Base-by-base conservation (phyloP, 169 alveolate species). In the Amoebophrya sp. region DNA sequence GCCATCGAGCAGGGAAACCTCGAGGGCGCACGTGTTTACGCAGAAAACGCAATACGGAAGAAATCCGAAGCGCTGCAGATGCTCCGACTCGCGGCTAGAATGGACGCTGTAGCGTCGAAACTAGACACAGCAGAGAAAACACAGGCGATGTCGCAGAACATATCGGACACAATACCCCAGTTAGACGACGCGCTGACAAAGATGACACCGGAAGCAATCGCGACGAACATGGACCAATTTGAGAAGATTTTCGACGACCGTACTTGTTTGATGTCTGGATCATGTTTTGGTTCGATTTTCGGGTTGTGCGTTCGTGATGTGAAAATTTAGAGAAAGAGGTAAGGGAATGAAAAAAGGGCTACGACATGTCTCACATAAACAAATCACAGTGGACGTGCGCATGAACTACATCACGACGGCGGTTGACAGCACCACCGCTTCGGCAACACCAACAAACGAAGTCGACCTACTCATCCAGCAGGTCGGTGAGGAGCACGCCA, bases 211-310 rank as follows among this genome's bases (percentile, higher is more conserved):
- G 83, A 66, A 25, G 35, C 7, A 66, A 66, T 66, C 35, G 83
- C 83, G 38, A 66, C 83, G 83, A n/a, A 66, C 83, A 66, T 66
- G 83, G 83, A 66, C 83, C 1, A 25, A 66, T 66, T 66, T 25
- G 83, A 66, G 83, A 66, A 66, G 32, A 66, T 66, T 7, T 66
- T 66, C 83, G 83, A 66, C 83, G 83, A 66, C 35, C 83, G 83
- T 66, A 66, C 83, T 66, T 7, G 29, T 66, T 2, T 41, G 54
- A 41, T 41, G 2, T 41, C 54, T 41, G n/a, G n/a, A n/a, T n/a
- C n/a, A n/a, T n/a, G n/a, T n/a, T n/a, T n/a, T n/a, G n/a, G n/a
- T n/a, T n/a, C n/a, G n/a, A n/a, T n/a, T n/a, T n/a, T n/a, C n/a
- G n/a, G n/a, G n/a, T n/a, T n/a, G n/a, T n/a, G n/a, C n/a, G n/a